Evolutionary conservation across 192 early-diverging fungal genomes (phyloP).

Genomic region (Haplosporangium gracile): DNA sequence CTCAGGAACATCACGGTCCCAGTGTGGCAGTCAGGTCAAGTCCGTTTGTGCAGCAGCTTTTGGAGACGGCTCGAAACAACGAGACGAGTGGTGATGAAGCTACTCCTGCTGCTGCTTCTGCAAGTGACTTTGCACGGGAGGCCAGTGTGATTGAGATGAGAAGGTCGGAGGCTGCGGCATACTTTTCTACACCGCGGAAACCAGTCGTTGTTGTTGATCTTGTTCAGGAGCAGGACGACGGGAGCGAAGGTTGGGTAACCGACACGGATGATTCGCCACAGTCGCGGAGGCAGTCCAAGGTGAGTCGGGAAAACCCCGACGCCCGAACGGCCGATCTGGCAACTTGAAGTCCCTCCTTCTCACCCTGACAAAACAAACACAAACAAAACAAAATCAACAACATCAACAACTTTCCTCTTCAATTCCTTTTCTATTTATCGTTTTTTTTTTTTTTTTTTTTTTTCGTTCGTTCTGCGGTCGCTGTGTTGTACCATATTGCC

Average conservation of each 20-base stretch:
- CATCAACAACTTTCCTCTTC: background rate
- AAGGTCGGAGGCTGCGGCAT: constrained; percentile 14
- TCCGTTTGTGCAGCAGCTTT: constrained; percentile 32
- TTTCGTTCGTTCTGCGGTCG: constrained; percentile 7
- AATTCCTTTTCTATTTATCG: background rate
- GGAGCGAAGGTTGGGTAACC: constrained; percentile 50
- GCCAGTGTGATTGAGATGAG: constrained; percentile 33
- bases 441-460: constrained; percentile 7
- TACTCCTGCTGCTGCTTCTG: background rate
- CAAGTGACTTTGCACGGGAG: constrained; percentile 6
- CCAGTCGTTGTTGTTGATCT: constrained; percentile 16
- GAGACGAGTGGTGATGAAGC: background rate
- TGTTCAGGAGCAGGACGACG: constrained; percentile 16
- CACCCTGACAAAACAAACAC: too few species aligned
- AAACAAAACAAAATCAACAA: background rate
- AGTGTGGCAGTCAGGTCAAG: background rate
- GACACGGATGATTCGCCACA: constrained; percentile 42
- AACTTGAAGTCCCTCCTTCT: background rate
- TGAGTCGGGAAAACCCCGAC: background rate
- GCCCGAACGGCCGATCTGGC: background rate
- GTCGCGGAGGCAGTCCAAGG: constrained; percentile 15
- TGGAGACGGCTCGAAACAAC: background rate
- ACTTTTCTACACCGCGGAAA: constrained; percentile 29
- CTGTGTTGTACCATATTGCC: constrained; percentile 13
- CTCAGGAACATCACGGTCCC: background rate